Evolutionary conservation across 768 basidiomycete species (phyloP), one percentile per base, ranked within the genome.

Genomic region (Vishniacozyma victoriae): DNA sequence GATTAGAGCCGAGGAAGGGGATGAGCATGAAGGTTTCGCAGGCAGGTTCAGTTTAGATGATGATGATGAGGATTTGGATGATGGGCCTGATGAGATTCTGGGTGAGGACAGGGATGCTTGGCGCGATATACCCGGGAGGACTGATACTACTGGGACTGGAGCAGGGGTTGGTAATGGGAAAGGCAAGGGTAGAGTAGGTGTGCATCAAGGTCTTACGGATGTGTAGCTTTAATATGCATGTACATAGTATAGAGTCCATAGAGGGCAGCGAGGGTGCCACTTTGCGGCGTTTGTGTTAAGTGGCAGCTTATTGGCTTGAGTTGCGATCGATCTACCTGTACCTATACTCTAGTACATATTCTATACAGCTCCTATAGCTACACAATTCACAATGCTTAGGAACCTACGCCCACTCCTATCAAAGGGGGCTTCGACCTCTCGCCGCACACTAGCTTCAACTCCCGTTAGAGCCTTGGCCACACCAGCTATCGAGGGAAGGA

Each of bases 1-100:
- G 38, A 52, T 71, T 20, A 31, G 64, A 12, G 67, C 67, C 5
- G 64, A 64, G 14, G 69, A 69, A 23, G 24, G 60, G 36, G 64
- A 71, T 35, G 69, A 69, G 44, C 54, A 58, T 35, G 64, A 69
- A 44, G 59, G 64, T 4, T 64, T 71, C 27, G 67, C 69, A 22
- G 67, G 60, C 13, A 41, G 67, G 20, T 69, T 69, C 44, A 71
- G 69, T 44, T 35, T 69, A 16, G 66, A 68, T 3, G 69, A 68
- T 27, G 69, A 71, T 44, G 68, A 70, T 47, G 60, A 64, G 5
- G 57, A 59, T 31, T 49, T 44, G 7, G 50, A 58, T 57, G 14
- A 57, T 50, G 4, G 47, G 46, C 13, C 40, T 15, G 55, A 57
- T 40, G 59, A 57, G 38, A 62, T 55, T 13, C 43, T 70, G 18